phyloP scores from a whole-genome alignment of 2,329 filamentous ascomycete genomes.

The Xylaria sp. region DNA sequence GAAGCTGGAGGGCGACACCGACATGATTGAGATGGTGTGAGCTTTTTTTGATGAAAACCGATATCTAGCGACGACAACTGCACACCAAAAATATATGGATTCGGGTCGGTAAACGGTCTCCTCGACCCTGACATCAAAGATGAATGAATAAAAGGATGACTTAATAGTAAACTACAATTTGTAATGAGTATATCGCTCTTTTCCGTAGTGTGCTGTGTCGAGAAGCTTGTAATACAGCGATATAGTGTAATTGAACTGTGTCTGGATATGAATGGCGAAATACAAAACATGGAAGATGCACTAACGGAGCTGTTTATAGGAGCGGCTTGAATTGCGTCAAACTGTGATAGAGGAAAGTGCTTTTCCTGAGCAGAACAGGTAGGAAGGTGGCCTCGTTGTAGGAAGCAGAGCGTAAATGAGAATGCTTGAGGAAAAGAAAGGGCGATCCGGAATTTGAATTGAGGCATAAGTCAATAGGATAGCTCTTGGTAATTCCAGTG shows the following conservation, averaged over 20 bases:
- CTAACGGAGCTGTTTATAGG: background rate
- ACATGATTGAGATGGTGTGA: slow-evolving; percentile 6
- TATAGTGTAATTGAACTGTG: background rate
- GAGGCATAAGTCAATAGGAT: background rate
- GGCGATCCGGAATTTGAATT: background rate
- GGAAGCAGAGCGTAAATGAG: background rate
- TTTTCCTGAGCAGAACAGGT: background rate
- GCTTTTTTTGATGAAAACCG: background rate
- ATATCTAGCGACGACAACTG: background rate
- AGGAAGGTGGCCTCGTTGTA: background rate
- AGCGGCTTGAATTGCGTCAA: background rate
- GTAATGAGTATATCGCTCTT: background rate
- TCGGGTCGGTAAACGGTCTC: background rate
- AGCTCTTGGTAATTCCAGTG: too few relatives aligned
- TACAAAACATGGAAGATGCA: background rate
- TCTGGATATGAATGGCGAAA: background rate
- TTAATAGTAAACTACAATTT: background rate
- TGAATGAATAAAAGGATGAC: background rate
- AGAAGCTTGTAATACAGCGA: background rate
- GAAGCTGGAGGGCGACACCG: slow-evolving; percentile 1
- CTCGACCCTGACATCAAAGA: background rate
- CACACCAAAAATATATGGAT: background rate
- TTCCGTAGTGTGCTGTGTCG: background rate
- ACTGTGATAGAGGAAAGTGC: background rate
- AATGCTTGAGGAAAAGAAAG: background rate